Evolutionary conservation across 2,329 filamentous ascomycete species (phyloP).

Genomic region (Fusarium sp.): DNA sequence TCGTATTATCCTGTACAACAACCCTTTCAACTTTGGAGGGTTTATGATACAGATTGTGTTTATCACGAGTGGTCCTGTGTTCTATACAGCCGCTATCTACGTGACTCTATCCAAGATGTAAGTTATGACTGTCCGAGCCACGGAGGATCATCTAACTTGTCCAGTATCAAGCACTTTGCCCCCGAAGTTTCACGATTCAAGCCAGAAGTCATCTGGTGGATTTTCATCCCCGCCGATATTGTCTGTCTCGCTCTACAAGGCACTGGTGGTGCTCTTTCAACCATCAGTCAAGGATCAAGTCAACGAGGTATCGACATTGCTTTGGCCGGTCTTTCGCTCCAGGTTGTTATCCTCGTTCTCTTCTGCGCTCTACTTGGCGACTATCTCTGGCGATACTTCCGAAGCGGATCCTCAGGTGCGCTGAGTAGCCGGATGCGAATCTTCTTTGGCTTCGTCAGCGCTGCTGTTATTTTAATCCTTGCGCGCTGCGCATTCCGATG

Average conservation of each 20-base stretch:
- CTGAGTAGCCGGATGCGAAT: constrained; percentile 45
- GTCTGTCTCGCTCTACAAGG: constrained; percentile 67
- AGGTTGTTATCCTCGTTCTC: constrained; percentile 64
- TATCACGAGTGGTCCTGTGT: constrained; percentile 56
- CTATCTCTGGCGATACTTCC: constrained; percentile 58
- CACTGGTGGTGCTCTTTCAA: constrained; percentile 64
- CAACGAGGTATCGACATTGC: constrained; percentile 53
- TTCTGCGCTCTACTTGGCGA: constrained; percentile 62
- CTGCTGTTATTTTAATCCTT: constrained; percentile 69
- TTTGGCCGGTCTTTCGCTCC: constrained; percentile 66
- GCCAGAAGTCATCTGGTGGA: constrained; percentile 56
- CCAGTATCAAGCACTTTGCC: constrained; percentile 54
- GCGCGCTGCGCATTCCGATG: constrained; percentile 71
- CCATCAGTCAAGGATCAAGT: constrained; percentile 57
- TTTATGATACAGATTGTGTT: constrained; percentile 71
- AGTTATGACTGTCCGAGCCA: not conserved
- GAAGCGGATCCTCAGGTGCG: constrained; percentile 21
- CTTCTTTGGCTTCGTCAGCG: constrained; percentile 64
- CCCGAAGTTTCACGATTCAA: constrained; percentile 55
- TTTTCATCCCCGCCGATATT: constrained; percentile 65
- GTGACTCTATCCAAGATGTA: constrained; percentile 63
- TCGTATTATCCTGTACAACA: constrained; percentile 64
- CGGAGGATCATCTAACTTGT: not conserved
- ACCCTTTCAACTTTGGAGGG: constrained; percentile 66
- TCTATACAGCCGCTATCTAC: constrained; percentile 71